Conservation (phyloP, 1,284 basidiomycete genomes). For the Vanrija pseudolonga region DNA sequence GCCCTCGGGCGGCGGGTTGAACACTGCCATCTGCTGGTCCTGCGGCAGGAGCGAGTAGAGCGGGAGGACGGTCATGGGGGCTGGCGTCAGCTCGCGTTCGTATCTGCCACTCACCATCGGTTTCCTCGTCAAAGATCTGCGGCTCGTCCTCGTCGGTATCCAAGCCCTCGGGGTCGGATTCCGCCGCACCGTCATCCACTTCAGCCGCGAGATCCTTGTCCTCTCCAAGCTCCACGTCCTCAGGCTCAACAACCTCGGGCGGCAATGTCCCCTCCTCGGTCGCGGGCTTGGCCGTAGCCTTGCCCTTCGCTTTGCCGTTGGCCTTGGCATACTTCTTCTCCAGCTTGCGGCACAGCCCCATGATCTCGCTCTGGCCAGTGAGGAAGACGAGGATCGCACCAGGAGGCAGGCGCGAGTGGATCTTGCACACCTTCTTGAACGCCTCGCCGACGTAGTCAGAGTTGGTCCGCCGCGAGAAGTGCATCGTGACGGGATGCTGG, state of each 20-base stretch:
- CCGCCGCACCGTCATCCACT: constrained; percentile 50
- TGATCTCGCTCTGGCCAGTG: constrained; percentile 74
- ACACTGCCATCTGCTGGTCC: constrained; percentile 71
- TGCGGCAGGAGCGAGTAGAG: constrained; percentile 69
- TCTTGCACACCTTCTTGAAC: constrained; percentile 80
- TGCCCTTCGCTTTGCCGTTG: constrained; percentile 54
- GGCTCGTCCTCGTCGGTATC: constrained; percentile 50
- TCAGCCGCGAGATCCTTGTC: constrained; percentile 52
- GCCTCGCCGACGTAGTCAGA: constrained; percentile 89
- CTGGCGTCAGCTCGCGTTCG: constrained; percentile 41
- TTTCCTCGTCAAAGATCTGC: constrained; percentile 45
- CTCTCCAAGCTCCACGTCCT: constrained; percentile 49
- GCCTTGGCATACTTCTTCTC: constrained; percentile 71
- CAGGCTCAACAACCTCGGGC: constrained; percentile 46
- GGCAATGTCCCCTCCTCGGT: constrained; percentile 14
- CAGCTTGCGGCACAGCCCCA: constrained; percentile 63
- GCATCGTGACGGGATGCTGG: constrained; percentile 91
- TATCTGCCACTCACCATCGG: constrained; percentile 42
- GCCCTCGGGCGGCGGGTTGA: constrained; percentile 61
- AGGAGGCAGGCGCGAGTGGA: constrained; percentile 65
- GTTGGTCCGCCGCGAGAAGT: constrained; percentile 82
- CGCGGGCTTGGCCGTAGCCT: constrained; percentile 1
- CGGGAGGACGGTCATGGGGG: constrained; percentile 67
- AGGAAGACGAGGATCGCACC: constrained; percentile 72
- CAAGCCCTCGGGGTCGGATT: constrained; percentile 48